phyloP scores from a whole-genome alignment of 306 rosid species.

The Inga oerstediana region DNA sequence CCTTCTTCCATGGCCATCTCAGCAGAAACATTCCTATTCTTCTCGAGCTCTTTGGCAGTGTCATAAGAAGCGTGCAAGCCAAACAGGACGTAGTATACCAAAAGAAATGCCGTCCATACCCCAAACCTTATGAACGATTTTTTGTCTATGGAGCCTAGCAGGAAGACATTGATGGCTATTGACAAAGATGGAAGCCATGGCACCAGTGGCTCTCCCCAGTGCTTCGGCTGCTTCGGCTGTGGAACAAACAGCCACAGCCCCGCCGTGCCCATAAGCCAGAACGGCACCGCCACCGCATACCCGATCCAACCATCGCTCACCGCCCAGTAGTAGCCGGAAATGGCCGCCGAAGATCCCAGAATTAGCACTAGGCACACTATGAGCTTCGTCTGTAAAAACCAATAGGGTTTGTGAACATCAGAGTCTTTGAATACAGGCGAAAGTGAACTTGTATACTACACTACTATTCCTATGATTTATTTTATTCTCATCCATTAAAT shows the following conservation, averaged over 20 bases:
- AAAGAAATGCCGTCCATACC: constrained; percentile 35
- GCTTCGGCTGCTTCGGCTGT: constrained; percentile 57
- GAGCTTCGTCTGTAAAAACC: constrained; percentile 41
- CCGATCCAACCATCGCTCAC: constrained; percentile 51
- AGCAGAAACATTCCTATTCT: neutral
- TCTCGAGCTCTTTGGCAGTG: constrained; percentile 37
- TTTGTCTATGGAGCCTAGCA: constrained; percentile 75
- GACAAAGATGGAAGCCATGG: constrained; percentile 81
- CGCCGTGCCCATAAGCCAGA: constrained; percentile 60
- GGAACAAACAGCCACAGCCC: constrained; percentile 63
- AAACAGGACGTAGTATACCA: constrained; percentile 37
- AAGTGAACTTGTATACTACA: too few relatives aligned
- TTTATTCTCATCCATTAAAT: too few relatives aligned
- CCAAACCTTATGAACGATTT: constrained; percentile 50
- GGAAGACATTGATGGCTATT: constrained; percentile 70
- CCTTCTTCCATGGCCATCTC: constrained; percentile 32
- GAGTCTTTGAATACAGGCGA: neutral
- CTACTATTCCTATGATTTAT: too few relatives aligned
- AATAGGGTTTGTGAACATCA: neutral
- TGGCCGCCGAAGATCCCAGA: constrained; percentile 49
- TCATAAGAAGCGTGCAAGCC: constrained; percentile 56
- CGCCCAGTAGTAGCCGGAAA: constrained; percentile 53
- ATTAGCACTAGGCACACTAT: constrained; percentile 44
- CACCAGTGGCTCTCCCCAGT: constrained; percentile 83
- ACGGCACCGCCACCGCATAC: constrained; percentile 37